Conservation (phyloP, 805 yeast species). For the Debaryomyces hansenii region DNA sequence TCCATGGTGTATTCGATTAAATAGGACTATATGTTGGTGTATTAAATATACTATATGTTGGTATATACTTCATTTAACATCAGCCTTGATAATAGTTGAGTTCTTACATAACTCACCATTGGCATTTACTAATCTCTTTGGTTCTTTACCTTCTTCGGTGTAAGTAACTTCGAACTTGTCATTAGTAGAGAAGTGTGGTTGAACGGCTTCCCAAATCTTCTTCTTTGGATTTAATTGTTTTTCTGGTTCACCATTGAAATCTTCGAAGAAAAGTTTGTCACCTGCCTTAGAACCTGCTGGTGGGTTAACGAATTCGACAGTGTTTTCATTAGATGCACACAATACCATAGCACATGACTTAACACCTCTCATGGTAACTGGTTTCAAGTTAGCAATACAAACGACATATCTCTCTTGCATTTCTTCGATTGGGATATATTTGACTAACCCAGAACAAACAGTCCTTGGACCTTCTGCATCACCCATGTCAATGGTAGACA, state of each 20-base stretch:
- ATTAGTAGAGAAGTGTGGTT: conserved; percentile 85
- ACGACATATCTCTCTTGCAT: conserved; percentile 94
- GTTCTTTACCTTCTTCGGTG: conserved; percentile 76
- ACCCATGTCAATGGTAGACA: conserved; percentile 95
- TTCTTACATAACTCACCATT: conserved; percentile 78
- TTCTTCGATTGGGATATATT: conserved; percentile 83
- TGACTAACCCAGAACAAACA: conserved; percentile 95
- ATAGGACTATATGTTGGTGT: conserved; percentile 39
- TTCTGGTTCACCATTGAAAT: conserved; percentile 85
- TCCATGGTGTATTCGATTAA: conserved; percentile 1
- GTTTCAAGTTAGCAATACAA: conserved; percentile 93
- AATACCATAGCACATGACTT: conserved; percentile 95
- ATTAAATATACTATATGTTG: neutral
- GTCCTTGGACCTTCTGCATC: conserved; percentile 98
- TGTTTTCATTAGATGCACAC: conserved; percentile 76
- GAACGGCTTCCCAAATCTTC: conserved; percentile 95
- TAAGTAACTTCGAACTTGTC: conserved; percentile 75
- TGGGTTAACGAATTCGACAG: conserved; percentile 91
- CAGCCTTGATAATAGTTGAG: conserved; percentile 69
- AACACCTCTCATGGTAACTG: conserved; percentile 97
- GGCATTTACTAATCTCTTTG: conserved; percentile 71
- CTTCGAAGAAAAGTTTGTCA: conserved; percentile 94
- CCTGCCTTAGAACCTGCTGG: conserved; percentile 94
- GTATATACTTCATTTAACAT: conserved; percentile 40
- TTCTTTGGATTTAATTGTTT: conserved; percentile 95